Conservation (phyloP, 495 filamentous ascomycete genomes). For the Thermothielavioides terrestris region DNA sequence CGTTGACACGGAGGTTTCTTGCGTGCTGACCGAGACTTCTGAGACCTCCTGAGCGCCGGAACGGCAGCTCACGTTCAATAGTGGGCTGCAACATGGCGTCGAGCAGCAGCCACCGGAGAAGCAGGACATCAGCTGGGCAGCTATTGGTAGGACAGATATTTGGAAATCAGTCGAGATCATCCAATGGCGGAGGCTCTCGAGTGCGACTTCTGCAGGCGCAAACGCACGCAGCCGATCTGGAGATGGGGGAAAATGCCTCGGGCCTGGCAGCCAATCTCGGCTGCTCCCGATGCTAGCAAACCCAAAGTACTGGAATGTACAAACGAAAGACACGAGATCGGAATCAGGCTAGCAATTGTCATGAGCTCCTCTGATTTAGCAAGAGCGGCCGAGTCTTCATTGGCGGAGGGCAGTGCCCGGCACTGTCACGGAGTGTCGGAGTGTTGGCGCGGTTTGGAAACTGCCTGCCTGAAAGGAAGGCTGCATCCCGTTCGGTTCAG, state of each 20-base stretch:
- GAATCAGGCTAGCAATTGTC: too few relatives aligned
- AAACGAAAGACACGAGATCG: too few relatives aligned
- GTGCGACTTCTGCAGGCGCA: neutral
- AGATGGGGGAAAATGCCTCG: neutral
- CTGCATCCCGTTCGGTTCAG: too few relatives aligned
- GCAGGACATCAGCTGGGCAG: neutral
- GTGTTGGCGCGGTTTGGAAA: too few relatives aligned
- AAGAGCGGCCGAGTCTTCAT: too few relatives aligned
- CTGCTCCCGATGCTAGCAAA: too few relatives aligned
- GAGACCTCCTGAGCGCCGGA: too few relatives aligned
- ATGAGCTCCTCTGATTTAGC: too few relatives aligned
- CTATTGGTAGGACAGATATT: neutral
- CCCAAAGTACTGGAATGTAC: too few relatives aligned
- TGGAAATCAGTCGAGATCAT: neutral
- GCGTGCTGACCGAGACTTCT: neutral
- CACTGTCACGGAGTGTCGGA: too few relatives aligned
- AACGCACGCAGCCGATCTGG: conserved; percentile 4
- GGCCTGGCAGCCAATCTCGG: neutral
- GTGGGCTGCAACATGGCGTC: neutral
- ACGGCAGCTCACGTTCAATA: conserved; percentile 3
- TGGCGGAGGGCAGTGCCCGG: too few relatives aligned
- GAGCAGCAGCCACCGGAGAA: neutral
- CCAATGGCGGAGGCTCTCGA: conserved; percentile 3
- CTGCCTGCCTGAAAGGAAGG: too few relatives aligned
- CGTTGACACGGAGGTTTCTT: neutral